These are phyloP conservation scores for Cicer bijugum DNA, from an alignment of 306 rosid species.

Conservation along the genomic window DNA sequence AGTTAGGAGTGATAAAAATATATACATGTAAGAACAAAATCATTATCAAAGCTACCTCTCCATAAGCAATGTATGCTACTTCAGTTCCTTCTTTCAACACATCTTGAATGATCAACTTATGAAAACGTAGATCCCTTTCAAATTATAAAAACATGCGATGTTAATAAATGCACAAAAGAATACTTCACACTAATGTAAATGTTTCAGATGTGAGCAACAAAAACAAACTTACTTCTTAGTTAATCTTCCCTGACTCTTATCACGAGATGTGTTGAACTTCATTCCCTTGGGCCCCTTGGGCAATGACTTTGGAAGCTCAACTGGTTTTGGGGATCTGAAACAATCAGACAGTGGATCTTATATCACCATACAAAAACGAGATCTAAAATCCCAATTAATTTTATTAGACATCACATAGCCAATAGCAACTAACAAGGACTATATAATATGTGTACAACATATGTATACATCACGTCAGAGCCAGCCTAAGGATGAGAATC, in stretches of 20 bases:
- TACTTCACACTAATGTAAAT: not conserved
- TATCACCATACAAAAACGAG: not conserved
- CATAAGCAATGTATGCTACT: constrained; percentile 64
- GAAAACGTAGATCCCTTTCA: constrained; percentile 71
- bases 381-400: no score
- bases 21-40: not conserved
- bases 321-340: constrained; percentile 51
- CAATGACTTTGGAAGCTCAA: constrained; percentile 37
- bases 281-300: constrained; percentile 41
- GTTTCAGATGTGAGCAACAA: not conserved
- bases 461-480: no score
- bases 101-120: constrained; percentile 72
- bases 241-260: constrained; percentile 59
- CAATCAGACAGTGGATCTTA: not conserved
- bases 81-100: constrained; percentile 67
- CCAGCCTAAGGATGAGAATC: no score
- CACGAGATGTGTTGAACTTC: constrained; percentile 49
- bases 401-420: no score
- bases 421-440: no score
- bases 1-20: not conserved
- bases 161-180: not conserved
- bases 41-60: constrained; percentile 56
- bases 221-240: constrained; percentile 64
- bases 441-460: no score
- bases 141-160: constrained; percentile 27